phyloP scores from a whole-genome alignment of 1,284 basidiomycete genomes.

The Termitomyces sp. region DNA sequence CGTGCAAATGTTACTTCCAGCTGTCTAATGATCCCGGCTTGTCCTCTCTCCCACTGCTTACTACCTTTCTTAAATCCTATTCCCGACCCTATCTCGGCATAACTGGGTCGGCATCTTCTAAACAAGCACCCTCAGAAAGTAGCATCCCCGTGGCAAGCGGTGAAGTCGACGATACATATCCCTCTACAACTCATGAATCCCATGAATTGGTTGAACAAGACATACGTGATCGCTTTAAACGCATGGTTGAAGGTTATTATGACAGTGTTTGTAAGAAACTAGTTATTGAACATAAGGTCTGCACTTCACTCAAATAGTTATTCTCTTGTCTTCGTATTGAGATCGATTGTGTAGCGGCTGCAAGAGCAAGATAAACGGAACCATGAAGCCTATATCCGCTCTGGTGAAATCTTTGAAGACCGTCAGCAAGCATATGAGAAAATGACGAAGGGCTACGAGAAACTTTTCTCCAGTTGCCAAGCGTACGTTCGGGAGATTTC shows the following conservation, averaged over 20 bases:
- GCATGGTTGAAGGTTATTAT: constrained; percentile 92
- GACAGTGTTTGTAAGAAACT: constrained; percentile 89
- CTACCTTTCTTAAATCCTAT: constrained; percentile 83
- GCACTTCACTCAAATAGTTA: constrained; percentile 18
- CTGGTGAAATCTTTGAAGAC: constrained; percentile 98
- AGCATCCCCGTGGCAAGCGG: constrained; percentile 48
- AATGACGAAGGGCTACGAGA: constrained; percentile 94
- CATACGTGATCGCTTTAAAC: constrained; percentile 83
- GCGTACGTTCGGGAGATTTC: constrained; percentile 43
- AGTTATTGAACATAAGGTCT: constrained; percentile 84
- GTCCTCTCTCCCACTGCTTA: constrained; percentile 79
- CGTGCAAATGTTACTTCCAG: constrained; percentile 34
- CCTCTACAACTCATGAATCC: constrained; percentile 42
- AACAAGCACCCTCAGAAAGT: constrained; percentile 49
- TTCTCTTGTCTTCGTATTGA: neutral
- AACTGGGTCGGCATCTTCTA: constrained; percentile 43
- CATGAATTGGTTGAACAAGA: constrained; percentile 81
- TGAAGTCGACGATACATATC: constrained; percentile 36
- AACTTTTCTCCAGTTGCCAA: constrained; percentile 81
- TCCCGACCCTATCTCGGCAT: constrained; percentile 78
- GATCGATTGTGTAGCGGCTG: constrained; percentile 56
- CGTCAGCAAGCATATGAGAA: constrained; percentile 98
- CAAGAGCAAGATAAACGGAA: constrained; percentile 96
- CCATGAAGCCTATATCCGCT: constrained; percentile 98
- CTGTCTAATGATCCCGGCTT: constrained; percentile 83